Conservation (phyloP, 495 filamentous ascomycete species). For the Hyphodiscus hymeniophilus region DNA sequence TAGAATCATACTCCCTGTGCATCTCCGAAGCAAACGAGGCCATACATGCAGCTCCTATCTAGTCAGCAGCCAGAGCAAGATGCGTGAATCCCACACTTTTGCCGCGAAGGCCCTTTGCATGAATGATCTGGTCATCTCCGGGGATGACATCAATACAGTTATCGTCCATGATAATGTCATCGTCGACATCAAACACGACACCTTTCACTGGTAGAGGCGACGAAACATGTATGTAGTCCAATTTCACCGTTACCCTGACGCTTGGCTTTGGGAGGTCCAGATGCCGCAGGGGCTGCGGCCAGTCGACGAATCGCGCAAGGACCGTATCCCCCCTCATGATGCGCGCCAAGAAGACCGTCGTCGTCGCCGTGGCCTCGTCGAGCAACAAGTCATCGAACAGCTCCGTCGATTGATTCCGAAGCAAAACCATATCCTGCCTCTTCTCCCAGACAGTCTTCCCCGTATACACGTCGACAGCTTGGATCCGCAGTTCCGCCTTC, state of each 20-base stretch:
- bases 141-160: background rate
- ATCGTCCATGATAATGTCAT: background rate
- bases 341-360: constrained; percentile 8
- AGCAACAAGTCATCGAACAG: constrained; percentile 23
- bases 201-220: background rate
- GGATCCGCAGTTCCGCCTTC: background rate
- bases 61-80: too few relatives aligned
- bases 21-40: too few relatives aligned
- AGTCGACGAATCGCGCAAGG: constrained; percentile 44
- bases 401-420: background rate
- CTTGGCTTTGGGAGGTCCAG: background rate
- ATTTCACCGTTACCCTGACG: background rate
- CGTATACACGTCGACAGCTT: background rate
- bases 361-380: too few relatives aligned
- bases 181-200: background rate
- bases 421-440: background rate
- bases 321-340: constrained; percentile 36
- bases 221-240: background rate
- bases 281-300: background rate
- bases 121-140: background rate
- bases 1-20: too few relatives aligned
- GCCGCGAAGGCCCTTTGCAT: background rate
- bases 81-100: too few relatives aligned
- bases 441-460: background rate
- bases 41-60: too few relatives aligned